Evolutionary conservation across 1,139 yeast species (phyloP).

Genomic region (Magnusiomyces paraingens): DNA sequence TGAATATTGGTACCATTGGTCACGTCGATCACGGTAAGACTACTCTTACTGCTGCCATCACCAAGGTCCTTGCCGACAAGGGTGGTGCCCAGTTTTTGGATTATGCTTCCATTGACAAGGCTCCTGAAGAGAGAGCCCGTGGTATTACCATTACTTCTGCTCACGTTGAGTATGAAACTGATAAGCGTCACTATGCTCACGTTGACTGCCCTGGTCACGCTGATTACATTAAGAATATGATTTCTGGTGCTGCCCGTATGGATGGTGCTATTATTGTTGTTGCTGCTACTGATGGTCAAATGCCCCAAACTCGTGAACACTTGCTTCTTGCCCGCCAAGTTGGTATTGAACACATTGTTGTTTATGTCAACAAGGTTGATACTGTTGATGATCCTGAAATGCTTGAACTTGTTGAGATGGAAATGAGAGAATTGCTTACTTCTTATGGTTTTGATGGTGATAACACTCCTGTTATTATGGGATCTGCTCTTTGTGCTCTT

Average conservation of each 20-base stretch:
- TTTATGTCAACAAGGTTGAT: constrained; percentile 95
- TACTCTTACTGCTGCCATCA: constrained; percentile 96
- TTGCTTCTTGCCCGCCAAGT: constrained; percentile 97
- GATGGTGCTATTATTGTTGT: constrained; percentile 99
- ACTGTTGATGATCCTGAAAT: constrained; percentile 97
- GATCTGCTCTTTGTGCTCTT: constrained; percentile 96
- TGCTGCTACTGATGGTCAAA: constrained; percentile 98
- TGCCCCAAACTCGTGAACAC: constrained; percentile 99
- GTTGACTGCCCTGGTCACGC: constrained; percentile 99
- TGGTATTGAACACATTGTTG: constrained; percentile 97
- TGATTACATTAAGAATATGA: constrained; percentile 98
- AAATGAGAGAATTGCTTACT: constrained; percentile 92
- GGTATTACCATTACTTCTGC: constrained; percentile 98
- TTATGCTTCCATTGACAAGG: constrained; percentile 90
- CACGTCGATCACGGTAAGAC: constrained; percentile 99
- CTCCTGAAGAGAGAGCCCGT: constrained; percentile 99
- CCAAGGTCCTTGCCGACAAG: constrained; percentile 79
- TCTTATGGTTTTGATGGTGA: constrained; percentile 98
- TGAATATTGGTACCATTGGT: constrained; percentile 91
- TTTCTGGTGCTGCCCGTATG: constrained; percentile 99
- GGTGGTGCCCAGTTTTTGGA: constrained; percentile 95
- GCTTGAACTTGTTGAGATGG: constrained; percentile 99
- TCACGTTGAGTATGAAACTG: constrained; percentile 93
- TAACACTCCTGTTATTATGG: constrained; percentile 96
- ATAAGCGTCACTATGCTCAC: constrained; percentile 89